Conservation (phyloP, 2,329 filamentous ascomycete genomes). For the Claviceps digitariae region DNA sequence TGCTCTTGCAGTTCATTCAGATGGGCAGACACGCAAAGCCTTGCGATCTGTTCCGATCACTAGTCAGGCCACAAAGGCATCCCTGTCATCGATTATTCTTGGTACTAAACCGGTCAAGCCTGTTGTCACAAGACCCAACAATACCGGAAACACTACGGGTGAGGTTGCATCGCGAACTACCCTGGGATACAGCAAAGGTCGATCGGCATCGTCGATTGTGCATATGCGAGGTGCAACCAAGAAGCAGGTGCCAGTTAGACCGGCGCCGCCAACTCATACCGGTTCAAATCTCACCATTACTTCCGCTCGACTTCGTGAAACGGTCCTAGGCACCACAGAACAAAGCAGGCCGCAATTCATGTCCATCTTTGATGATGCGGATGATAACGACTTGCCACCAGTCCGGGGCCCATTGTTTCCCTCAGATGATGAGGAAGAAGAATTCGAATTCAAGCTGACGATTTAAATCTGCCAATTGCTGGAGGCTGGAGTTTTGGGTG, state of each 20-base stretch:
- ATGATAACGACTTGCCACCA: slow-evolving; percentile 23
- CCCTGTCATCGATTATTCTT: slow-evolving; percentile 18
- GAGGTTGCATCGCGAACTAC: slow-evolving; percentile 64
- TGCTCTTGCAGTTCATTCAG: slow-evolving; percentile 30
- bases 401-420: slow-evolving; percentile 11
- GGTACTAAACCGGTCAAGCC: slow-evolving; percentile 22
- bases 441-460: slow-evolving; percentile 39
- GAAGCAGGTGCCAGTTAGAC: slow-evolving; percentile 9
- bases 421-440: slow-evolving; percentile 36
- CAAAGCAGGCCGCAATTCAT: slow-evolving; percentile 37
- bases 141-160: slow-evolving; percentile 46
- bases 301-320: slow-evolving; percentile 23
- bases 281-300: slow-evolving; percentile 30
- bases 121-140: slow-evolving; percentile 31
- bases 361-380: slow-evolving; percentile 44
- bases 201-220: slow-evolving; percentile 37
- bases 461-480: background rate
- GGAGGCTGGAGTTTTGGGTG: background rate
- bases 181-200: slow-evolving; percentile 72
- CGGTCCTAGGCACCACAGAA: slow-evolving; percentile 7
- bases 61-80: slow-evolving; percentile 10
- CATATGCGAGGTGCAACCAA: slow-evolving; percentile 13
- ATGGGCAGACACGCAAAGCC: slow-evolving; percentile 3
- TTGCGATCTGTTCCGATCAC: background rate
- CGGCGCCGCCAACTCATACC: slow-evolving; percentile 1